These are phyloP conservation scores for Carex kokanica DNA, from an alignment of 176 grass and related monocot species.

Conservation along the genomic window DNA sequence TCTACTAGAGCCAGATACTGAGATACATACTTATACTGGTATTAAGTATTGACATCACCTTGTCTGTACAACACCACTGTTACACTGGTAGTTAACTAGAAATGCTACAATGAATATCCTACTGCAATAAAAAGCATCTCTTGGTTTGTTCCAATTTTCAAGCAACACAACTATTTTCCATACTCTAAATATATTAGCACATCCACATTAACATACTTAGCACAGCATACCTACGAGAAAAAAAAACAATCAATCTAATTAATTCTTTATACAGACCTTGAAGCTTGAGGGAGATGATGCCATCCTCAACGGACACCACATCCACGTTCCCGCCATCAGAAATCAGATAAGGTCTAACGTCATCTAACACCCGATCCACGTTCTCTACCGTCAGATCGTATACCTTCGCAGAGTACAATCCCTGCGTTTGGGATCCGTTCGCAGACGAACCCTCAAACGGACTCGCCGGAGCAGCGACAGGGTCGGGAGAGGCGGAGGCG, in stretches of 20 bases:
- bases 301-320: conserved; percentile 74
- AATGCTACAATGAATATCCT: neutral
- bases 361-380: conserved; percentile 72
- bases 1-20: neutral
- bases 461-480: conserved; percentile 17
- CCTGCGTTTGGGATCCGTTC: conserved; percentile 32
- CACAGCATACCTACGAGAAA: neutral
- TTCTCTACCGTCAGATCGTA: conserved; percentile 74
- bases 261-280: conserved; percentile 42
- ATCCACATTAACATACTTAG: neutral
- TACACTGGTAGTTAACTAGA: neutral
- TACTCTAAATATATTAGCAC: neutral
- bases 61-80: neutral
- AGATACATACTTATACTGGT: neutral
- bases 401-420: conserved; percentile 63
- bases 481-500: conserved; percentile 26
- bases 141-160: neutral
- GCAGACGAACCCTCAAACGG: conserved; percentile 24
- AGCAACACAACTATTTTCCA: neutral
- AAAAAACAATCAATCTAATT: neutral
- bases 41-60: neutral
- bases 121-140: neutral
- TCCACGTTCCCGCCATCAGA: conserved; percentile 77
- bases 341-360: conserved; percentile 89
- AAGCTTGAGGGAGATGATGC: conserved; percentile 84